Percentiles rank a stretch among this genome's conserved stretches.
Conservation (phyloP, 306 rosid genomes). For the Crotalaria pallida region DNA sequence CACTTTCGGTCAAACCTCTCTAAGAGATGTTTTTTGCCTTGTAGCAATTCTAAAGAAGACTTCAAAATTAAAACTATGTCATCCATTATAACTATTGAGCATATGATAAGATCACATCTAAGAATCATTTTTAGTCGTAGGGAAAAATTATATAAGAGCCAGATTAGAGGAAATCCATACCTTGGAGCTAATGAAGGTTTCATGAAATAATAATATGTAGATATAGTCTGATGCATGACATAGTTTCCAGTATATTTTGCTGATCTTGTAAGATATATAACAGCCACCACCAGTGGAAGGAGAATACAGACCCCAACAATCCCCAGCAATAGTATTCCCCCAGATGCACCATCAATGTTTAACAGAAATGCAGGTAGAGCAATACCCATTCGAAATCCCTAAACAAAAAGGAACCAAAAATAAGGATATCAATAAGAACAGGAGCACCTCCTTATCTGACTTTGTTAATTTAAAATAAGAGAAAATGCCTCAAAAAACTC, state of each 20-base stretch:
- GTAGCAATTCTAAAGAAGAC: background rate
- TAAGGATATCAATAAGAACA: background rate
- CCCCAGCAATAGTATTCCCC: conserved; percentile 60
- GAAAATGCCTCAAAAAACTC: background rate
- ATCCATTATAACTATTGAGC: background rate
- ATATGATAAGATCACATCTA: background rate
- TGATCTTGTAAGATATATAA: conserved; percentile 61
- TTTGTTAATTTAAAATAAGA: background rate
- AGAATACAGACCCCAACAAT: conserved; percentile 68
- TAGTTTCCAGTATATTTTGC: conserved; percentile 65
- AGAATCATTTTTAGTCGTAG: background rate
- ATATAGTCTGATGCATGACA: conserved; percentile 67
- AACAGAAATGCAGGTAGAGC: conserved; percentile 67
- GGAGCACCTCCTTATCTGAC: background rate
- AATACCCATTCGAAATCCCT: conserved; percentile 74
- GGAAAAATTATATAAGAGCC: background rate
- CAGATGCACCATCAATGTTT: conserved; percentile 46
- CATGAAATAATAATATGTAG: conserved; percentile 54
- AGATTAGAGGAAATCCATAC: conserved; percentile 18
- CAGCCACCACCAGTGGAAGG: conserved; percentile 61
- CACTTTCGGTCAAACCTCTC: background rate
- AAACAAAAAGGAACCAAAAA: background rate
- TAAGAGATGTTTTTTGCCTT: background rate
- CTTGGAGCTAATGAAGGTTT: conserved; percentile 70
- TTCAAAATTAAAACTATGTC: background rate